Evolutionary conservation across 2,329 filamentous ascomycete genomes (phyloP).

Genomic region (Didymella arachidicola): DNA sequence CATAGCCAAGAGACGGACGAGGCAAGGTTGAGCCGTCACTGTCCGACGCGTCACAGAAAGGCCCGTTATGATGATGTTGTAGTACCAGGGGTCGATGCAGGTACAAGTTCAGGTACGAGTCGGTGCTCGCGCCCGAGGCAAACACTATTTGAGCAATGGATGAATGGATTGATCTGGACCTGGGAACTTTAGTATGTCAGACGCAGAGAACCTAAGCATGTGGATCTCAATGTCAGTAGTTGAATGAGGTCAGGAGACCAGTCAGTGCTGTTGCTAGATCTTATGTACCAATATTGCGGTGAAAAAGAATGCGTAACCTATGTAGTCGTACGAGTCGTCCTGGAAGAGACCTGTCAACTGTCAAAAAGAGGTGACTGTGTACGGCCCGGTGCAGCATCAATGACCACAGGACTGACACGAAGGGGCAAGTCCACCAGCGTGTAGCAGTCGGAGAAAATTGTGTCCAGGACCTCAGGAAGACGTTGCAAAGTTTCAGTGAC

Average conservation of each 20-base stretch:
- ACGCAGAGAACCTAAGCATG: background rate
- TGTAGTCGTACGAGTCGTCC: conserved; percentile 14
- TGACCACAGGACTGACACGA: conserved; percentile 6
- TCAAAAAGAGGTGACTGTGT: conserved; percentile 31
- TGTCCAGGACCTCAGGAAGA: background rate
- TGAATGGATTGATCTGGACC: conserved; percentile 1
- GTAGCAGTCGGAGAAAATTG: background rate
- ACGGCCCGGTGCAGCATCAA: conserved; percentile 5
- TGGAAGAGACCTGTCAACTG: conserved; percentile 33
- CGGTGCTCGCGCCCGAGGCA: conserved; percentile 22
- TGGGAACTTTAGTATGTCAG: background rate
- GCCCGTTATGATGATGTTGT: conserved; percentile 20
- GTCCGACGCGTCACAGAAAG: conserved; percentile 24
- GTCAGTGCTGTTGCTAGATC: conserved; percentile 3
- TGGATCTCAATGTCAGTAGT: background rate
- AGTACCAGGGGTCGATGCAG: conserved; percentile 25
- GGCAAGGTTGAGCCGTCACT: conserved; percentile 20
- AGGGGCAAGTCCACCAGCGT: conserved; percentile 5
- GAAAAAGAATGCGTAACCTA: conserved; percentile 6
- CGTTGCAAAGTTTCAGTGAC: background rate
- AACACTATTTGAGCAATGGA: conserved; percentile 20
- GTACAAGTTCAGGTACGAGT: conserved; percentile 24
- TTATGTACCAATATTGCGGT: conserved; percentile 2
- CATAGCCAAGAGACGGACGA: conserved; percentile 14
- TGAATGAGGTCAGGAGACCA: conserved; percentile 22